Conservation (phyloP, 78 protist genomes). For the Dictyostelium purpureum region DNA sequence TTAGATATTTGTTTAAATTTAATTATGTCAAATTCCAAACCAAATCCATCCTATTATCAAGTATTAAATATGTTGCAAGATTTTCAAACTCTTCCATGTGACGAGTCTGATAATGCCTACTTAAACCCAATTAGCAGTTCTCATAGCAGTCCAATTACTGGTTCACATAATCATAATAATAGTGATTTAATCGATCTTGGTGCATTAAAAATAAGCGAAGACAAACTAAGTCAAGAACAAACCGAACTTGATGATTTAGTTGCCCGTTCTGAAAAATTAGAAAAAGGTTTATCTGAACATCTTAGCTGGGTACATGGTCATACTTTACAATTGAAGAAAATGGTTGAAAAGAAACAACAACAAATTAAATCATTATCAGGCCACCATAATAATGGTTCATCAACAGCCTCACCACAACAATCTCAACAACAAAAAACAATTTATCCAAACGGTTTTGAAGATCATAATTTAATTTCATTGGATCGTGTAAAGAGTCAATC, state of each 20-base stretch:
- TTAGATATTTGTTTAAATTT: constrained; percentile 43
- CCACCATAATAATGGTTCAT: neutral
- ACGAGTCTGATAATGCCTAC: constrained; percentile 30
- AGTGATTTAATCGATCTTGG: neutral
- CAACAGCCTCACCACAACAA: neutral
- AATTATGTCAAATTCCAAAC: constrained; percentile 24
- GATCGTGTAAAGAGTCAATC: constrained; percentile 27
- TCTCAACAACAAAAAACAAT: constrained; percentile 5
- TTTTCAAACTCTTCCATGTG: neutral
- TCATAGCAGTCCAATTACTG: no score
- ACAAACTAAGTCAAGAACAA: neutral
- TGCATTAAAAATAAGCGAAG: neutral
- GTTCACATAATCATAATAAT: no score
- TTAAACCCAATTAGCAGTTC: neutral
- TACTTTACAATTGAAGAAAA: neutral
- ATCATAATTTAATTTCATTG: constrained; percentile 19
- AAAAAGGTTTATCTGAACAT: constrained; percentile 8
- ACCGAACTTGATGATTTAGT: constrained; percentile 21
- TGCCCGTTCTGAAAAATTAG: constrained; percentile 13
- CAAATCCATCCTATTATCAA: constrained; percentile 10
- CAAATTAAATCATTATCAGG: neutral
- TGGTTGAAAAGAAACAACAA: neutral
- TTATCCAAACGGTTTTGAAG: constrained; percentile 60
- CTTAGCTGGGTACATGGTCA: constrained; percentile 11
- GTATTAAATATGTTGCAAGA: constrained; percentile 15